Percentiles rank a stretch among this genome's conserved stretches.
phyloP scores from a whole-genome alignment of 345 rosid genomes.

The Noccaea caerulescens region DNA sequence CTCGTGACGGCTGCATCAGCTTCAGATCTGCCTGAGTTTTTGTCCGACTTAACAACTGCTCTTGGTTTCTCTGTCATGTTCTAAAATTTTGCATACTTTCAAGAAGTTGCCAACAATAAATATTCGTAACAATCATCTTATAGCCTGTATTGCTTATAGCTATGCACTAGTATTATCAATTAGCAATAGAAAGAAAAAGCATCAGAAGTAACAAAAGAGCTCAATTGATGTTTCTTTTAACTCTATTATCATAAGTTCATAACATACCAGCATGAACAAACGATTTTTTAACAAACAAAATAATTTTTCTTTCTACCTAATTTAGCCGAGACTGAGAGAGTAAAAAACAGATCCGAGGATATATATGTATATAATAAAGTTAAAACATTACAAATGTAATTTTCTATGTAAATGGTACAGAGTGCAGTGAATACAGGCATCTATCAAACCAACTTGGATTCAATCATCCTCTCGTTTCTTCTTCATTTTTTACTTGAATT shows the following conservation, averaged over 20 bases:
- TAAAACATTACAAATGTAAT: constrained; percentile 34
- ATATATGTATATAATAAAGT: constrained; percentile 17
- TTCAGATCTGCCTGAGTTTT: constrained; percentile 49
- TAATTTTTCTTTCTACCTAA: not conserved
- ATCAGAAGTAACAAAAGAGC: constrained; percentile 1
- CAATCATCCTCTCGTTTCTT: constrained; percentile 35
- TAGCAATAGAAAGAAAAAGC: not conserved
- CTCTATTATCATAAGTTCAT: not conserved
- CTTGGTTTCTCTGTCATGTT: constrained; percentile 49
- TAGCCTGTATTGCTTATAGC: not conserved
- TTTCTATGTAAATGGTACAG: constrained; percentile 39
- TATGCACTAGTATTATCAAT: not conserved
- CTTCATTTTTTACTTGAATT: constrained; percentile 26
- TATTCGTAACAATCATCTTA: not conserved
- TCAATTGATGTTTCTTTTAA: not conserved
- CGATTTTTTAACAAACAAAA: constrained; percentile 14
- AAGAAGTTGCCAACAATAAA: not conserved
- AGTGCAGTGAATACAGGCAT: constrained; percentile 18
- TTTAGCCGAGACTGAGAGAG: constrained; percentile 6
- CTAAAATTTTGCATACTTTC: constrained; percentile 25
- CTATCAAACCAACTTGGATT: constrained; percentile 42
- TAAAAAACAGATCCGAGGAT: constrained; percentile 19
- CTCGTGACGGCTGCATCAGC: constrained; percentile 54
- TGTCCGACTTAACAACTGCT: constrained; percentile 43
- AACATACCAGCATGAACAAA: constrained; percentile 1